A percentile compares a stretch with the other conserved stretches of the same genome.
Conservation (phyloP, 768 basidiomycete genomes). For the Phlegmacium glaucopus region DNA sequence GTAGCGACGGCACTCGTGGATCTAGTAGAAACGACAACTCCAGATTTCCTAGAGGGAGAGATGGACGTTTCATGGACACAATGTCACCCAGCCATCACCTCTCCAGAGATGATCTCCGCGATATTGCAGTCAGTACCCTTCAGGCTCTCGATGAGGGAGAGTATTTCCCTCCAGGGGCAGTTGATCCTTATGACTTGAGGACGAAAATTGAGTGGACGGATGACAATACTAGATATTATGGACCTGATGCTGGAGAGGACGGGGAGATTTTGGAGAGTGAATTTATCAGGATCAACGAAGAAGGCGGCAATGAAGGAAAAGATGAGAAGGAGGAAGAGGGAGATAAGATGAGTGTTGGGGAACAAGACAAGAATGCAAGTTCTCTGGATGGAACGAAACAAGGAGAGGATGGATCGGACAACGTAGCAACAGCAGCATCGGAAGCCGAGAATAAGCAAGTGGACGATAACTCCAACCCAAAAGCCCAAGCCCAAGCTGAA, state of each 20-base stretch:
- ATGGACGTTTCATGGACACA: no score
- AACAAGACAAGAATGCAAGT: neutral
- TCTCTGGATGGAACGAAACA: no score
- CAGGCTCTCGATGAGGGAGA: slow-evolving; percentile 16
- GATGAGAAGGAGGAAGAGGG: neutral
- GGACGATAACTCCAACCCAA: neutral
- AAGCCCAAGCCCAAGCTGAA: neutral
- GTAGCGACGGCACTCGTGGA: no score
- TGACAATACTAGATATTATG: slow-evolving; percentile 13
- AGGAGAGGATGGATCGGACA: neutral
- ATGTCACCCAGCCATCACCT: slow-evolving; percentile 14
- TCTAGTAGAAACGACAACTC: neutral
- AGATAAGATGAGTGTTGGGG: neutral
- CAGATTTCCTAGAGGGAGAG: slow-evolving; percentile 4
- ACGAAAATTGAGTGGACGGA: slow-evolving; percentile 15
- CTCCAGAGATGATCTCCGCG: slow-evolving; percentile 19
- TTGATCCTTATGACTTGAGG: slow-evolving; percentile 14
- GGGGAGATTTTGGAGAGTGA: no score
- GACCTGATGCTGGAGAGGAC: slow-evolving; percentile 11
- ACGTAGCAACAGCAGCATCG: neutral
- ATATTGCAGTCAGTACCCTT: slow-evolving; percentile 17
- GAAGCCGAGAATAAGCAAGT: neutral
- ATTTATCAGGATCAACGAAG: no score
- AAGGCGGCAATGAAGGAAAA: no score
- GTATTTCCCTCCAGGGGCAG: slow-evolving; percentile 13